Conservation (phyloP, 1,284 basidiomycete species). For the Pseudozyma tsukubaensis region DNA sequence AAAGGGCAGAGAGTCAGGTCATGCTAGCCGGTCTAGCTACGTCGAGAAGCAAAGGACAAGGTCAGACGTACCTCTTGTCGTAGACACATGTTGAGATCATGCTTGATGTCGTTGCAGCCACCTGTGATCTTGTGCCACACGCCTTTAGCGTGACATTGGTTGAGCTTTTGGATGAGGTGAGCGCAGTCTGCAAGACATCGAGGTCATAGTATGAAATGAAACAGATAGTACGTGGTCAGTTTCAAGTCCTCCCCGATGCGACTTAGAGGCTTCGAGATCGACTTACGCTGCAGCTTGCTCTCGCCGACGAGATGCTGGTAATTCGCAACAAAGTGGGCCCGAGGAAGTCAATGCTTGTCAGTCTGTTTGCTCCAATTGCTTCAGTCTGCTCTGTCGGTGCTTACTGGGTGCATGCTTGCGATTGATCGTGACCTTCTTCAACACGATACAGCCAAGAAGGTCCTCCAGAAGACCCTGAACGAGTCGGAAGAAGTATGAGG, state of each 20-base stretch:
- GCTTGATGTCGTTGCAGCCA: constrained; percentile 57
- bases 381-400: neutral
- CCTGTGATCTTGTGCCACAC: constrained; percentile 52
- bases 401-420: constrained; percentile 35
- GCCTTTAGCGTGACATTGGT: constrained; percentile 52
- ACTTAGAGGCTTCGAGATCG: neutral
- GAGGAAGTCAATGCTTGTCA: neutral
- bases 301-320: constrained; percentile 49
- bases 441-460: neutral
- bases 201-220: neutral
- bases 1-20: no score
- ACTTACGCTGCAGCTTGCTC: constrained; percentile 50
- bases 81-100: constrained; percentile 57
- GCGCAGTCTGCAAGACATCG: constrained; percentile 40
- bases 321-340: neutral
- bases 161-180: constrained; percentile 48
- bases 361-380: neutral
- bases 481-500: constrained; percentile 25
- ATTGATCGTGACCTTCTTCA: neutral
- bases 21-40: no score
- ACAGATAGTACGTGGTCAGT: neutral
- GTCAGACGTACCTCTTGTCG: constrained; percentile 55
- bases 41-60: no score
- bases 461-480: constrained; percentile 8
- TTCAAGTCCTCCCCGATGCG: neutral